Percentiles rank a stretch among this genome's conserved stretches.
Conservation (phyloP, 2,329 filamentous ascomycete genomes). For the Ceratocystis variospora region DNA sequence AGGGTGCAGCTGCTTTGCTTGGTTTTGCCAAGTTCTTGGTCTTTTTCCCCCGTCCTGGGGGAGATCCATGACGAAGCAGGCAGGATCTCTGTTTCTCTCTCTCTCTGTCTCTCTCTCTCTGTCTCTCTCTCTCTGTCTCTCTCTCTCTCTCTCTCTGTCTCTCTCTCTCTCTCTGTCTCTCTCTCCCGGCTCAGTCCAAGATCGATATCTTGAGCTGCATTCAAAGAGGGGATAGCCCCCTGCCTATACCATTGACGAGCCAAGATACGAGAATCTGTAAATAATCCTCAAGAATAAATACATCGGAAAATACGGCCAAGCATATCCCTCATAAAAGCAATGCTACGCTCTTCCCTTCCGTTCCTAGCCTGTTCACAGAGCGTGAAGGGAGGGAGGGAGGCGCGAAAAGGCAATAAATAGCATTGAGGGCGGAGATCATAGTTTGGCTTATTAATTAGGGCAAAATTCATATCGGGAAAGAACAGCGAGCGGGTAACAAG, state of each 20-base stretch:
- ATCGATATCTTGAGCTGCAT: neutral
- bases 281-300: neutral
- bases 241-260: neutral
- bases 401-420: neutral
- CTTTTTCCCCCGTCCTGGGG: neutral
- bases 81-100: neutral
- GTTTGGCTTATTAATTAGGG: neutral
- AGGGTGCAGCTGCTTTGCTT: neutral
- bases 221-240: too few species aligned
- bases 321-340: neutral
- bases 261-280: neutral
- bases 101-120: neutral
- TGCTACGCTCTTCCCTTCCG: too few species aligned
- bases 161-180: neutral
- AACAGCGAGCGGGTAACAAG: neutral
- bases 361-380: neutral
- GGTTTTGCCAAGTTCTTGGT: neutral
- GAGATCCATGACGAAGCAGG: too few species aligned
- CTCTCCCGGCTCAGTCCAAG: neutral
- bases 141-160: neutral
- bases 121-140: neutral
- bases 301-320: neutral
- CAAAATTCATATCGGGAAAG: neutral
- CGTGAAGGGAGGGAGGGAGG: neutral
- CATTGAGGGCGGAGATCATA: neutral